A percentile compares a stretch with the other conserved stretches of the same genome.
phyloP scores from a whole-genome alignment of 2,329 filamentous ascomycete species.

The Venturia aucupariae region DNA sequence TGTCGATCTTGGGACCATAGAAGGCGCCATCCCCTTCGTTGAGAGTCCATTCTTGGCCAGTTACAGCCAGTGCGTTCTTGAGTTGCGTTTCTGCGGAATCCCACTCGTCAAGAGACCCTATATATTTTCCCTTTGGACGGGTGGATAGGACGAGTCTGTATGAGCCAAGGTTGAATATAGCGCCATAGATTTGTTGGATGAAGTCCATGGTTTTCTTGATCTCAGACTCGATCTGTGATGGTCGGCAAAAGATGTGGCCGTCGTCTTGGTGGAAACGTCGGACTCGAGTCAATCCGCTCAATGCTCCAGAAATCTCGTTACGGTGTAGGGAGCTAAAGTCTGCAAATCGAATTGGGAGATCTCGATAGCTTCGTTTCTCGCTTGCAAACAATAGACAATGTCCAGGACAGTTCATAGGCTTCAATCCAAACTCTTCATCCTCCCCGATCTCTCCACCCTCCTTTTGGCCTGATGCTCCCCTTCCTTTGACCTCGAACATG shows the following conservation, averaged over 20 bases:
- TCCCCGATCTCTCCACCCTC: conserved; percentile 41
- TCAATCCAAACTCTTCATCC: conserved; percentile 70
- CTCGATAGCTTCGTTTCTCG: conserved; percentile 63
- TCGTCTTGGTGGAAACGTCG: conserved; percentile 86
- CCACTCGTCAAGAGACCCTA: conserved; percentile 65
- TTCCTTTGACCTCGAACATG: conserved; percentile 71
- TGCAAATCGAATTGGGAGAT: conserved; percentile 74
- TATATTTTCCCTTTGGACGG: conserved; percentile 64
- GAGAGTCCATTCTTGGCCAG: conserved; percentile 59
- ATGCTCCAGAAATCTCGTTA: conserved; percentile 73
- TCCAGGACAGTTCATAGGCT: conserved; percentile 89
- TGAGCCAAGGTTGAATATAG: conserved; percentile 58
- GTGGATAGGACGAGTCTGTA: conserved; percentile 74
- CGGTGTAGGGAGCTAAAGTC: conserved; percentile 83
- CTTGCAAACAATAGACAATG: conserved; percentile 78
- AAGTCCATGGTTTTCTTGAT: conserved; percentile 67
- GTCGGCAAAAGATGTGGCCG: conserved; percentile 81
- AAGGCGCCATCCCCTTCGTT: conserved; percentile 82
- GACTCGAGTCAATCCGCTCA: conserved; percentile 75
- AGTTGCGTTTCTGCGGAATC: conserved; percentile 59
- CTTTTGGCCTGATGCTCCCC: conserved; percentile 37
- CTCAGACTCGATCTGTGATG: conserved; percentile 63
- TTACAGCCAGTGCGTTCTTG: conserved; percentile 51
- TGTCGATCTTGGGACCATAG: conserved; percentile 87
- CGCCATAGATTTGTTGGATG: conserved; percentile 57